Conservation (phyloP, 148 eudicot genomes). For the Rhododendron griersonianum region DNA sequence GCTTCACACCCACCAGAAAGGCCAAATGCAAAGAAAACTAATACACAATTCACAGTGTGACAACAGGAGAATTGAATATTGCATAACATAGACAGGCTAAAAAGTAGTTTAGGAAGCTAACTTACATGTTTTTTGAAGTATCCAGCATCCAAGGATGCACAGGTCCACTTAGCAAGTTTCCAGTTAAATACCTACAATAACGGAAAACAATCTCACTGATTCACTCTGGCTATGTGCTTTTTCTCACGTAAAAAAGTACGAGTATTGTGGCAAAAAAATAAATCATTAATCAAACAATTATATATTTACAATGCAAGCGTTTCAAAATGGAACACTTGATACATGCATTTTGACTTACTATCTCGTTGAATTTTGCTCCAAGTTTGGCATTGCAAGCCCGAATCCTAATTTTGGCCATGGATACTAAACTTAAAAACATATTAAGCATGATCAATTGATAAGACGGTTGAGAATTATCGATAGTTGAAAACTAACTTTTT, state of each 20-base stretch:
- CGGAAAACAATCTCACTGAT: neutral
- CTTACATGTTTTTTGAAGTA: conserved; percentile 8
- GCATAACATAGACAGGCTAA: neutral
- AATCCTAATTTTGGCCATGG: neutral
- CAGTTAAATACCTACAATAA: conserved; percentile 16
- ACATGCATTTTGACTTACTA: neutral
- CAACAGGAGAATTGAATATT: too few species aligned
- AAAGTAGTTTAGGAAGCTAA: neutral
- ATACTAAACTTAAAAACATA: neutral
- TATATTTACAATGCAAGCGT: neutral
- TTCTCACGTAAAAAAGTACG: neutral
- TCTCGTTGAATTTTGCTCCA: neutral
- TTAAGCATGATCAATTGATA: neutral
- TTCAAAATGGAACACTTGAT: neutral
- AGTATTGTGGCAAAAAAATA: neutral
- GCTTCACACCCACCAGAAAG: neutral
- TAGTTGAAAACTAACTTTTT: neutral
- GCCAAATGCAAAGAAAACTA: neutral
- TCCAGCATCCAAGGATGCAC: conserved; percentile 20
- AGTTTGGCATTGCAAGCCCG: neutral
- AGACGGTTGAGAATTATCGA: neutral
- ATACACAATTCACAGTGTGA: too few species aligned
- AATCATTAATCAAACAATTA: neutral
- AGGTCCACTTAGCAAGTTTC: conserved; percentile 22
- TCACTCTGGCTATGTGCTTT: neutral